phyloP scores from a whole-genome alignment of 768 basidiomycete species.

The Lentinula aciculospora region DNA sequence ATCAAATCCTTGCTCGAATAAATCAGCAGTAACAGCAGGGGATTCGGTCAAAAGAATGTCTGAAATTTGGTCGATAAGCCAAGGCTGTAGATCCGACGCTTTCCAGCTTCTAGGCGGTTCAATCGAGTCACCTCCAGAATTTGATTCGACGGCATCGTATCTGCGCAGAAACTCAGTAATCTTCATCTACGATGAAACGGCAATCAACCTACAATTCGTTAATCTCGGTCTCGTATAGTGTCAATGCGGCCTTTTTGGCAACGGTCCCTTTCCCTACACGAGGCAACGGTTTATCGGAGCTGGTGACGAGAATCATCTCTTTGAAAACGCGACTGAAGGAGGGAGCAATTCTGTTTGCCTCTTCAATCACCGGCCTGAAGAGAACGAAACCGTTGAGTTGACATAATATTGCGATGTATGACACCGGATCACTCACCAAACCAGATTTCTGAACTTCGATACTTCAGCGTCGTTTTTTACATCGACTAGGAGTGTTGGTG shows the following conservation, averaged over 20 bases:
- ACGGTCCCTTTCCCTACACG: slow-evolving; percentile 42
- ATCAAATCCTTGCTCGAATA: slow-evolving; percentile 25
- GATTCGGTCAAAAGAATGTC: slow-evolving; percentile 18
- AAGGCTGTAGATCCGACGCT: slow-evolving; percentile 7
- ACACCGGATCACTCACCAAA: slow-evolving; percentile 28
- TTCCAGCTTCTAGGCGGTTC: slow-evolving; percentile 13
- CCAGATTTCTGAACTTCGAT: slow-evolving; percentile 20
- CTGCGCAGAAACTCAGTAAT: not conserved
- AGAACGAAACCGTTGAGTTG: not conserved
- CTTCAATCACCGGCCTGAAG: slow-evolving; percentile 30
- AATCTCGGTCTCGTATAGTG: slow-evolving; percentile 34
- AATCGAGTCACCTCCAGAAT: slow-evolving; percentile 7
- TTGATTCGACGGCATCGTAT: not conserved
- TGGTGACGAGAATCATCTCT: slow-evolving; percentile 46
- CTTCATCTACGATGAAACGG: not conserved
- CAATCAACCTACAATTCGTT: slow-evolving; percentile 24
- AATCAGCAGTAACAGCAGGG: slow-evolving; percentile 9
- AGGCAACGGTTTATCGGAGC: slow-evolving; percentile 32
- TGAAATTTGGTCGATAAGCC: slow-evolving; percentile 16
- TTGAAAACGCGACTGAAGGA: slow-evolving; percentile 39
- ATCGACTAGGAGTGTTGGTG: slow-evolving; percentile 20
- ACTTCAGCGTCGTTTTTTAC: slow-evolving; percentile 15
- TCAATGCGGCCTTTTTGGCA: slow-evolving; percentile 31
- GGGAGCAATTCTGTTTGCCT: slow-evolving; percentile 34
- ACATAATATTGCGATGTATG: not conserved